Base-by-base conservation (phyloP, 108 stramenopile genomes). In the Cylindrotheca closterium region DNA sequence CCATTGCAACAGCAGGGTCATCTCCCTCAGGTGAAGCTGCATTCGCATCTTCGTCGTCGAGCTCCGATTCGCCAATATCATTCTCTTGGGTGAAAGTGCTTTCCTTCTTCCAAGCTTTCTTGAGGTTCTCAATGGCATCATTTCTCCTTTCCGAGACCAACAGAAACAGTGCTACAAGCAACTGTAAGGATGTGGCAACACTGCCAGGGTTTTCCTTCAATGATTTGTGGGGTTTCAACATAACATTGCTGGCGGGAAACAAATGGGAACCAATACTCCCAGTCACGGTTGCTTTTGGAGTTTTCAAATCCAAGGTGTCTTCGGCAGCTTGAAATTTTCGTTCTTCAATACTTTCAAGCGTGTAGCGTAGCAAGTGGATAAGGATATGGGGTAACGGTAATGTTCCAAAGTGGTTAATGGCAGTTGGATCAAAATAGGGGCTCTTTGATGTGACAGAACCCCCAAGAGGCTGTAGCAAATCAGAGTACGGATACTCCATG, bases 301-400 rank as follows among this genome's bases (percentile, higher is more conserved):
- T 4, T 27, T 60, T 48, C 8, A 60, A 22, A 24, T 7, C 34
- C 0, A 51, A 47, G 26, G 7, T 27, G 22, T 60, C 58, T 30
- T 60, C 51, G 5, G 22, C n/a, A 15, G 17, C 33, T 49, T 47
- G 46, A 50, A 62, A 70, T 63, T 63, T 63, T 17, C 51, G 55
- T 12, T 45, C 49, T 67, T 74, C 56, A 51, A 88, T 74, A 0
- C 64, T 47, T n/a, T 54, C 68, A 7, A 75, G 42, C 51, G 78
- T 55, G 50, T 71, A 61, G 25, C 55, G 50, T 2, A 88, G 58
- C 55, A 91, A 66, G 46, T 86, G 87, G 15, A 86, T 52, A 46
- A 92, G 48, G 26, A 83, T 87, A 66, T 75, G 58, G 8, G 86
- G 64, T n/a, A 85, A 62, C 29, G 91, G 91, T 28, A 92, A 30